Base-by-base conservation (phyloP, 192 early-diverging fungal genomes). In the Backusella macrospora region DNA sequence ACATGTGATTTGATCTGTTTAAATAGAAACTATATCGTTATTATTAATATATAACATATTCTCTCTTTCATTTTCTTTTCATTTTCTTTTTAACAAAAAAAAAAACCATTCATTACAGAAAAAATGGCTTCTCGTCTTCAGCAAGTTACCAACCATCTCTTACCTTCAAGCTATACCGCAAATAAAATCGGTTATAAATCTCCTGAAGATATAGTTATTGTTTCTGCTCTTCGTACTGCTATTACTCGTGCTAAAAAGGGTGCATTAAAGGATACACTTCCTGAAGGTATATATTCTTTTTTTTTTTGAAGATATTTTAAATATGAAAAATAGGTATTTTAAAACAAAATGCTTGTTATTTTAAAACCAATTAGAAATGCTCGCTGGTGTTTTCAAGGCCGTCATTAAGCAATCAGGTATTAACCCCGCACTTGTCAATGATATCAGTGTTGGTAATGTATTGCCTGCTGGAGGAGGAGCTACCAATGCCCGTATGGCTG, bases 171-270 rank as follows among this genome's bases (percentile, higher is more conserved):
- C 42, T 80, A 80, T 64, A 77, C 81, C 6, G 79, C 77, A 78
- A 89, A 87, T 38, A 83, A 86, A 74, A 72, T 90, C n/a, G 89
- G 89, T 76, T 83, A 84, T 78, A 94, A 96, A 87, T 86, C 81
- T 72, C 92, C 92, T 48, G 93, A 98, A 72, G 96, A 98, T 81
- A 88, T 98, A 5, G 96, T 98, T 5, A 95, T 98, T 68, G 93
- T 97, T 70, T 84, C 90, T 7, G 97, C 97, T 16, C 85, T 95
- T 72, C 94, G 97, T 74, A 93, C 94, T 12, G 88, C 96, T 29
- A 92, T 98, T 48, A 93, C 91, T 72, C 92, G 94, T 71, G 96
- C 92, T n/a, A 90, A 92, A 79, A 95, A 94, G 84, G 96, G 96
- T 65, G 90, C 83, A 21, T 95, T 98, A 91, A 95, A 92, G 82